Percentiles rank a stretch among this genome's conserved stretches.
phyloP scores from a whole-genome alignment of 2,329 filamentous ascomycete genomes.

The Alternaria sp. region DNA sequence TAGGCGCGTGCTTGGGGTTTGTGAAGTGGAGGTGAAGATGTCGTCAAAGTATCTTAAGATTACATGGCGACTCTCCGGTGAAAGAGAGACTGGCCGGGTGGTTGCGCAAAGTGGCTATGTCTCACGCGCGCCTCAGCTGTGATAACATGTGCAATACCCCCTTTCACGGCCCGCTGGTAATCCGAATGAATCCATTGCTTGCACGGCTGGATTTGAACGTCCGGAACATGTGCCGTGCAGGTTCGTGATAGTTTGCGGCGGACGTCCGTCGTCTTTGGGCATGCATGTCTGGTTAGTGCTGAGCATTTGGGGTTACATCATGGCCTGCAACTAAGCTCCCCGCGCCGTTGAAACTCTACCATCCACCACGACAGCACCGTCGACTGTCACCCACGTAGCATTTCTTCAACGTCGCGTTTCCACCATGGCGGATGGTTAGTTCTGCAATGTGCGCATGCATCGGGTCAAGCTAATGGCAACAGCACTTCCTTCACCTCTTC shows the following conservation, averaged over 20 bases:
- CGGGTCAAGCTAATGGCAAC: slow-evolving; percentile 9
- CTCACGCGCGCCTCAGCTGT: slow-evolving; percentile 4
- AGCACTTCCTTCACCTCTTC: slow-evolving; percentile 69
- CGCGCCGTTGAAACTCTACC: not conserved
- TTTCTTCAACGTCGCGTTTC: not conserved
- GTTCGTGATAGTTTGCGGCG: not conserved
- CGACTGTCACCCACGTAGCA: not conserved
- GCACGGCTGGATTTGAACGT: not conserved
- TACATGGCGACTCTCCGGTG: slow-evolving; percentile 2
- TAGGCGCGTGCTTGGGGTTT: slow-evolving; percentile 15
- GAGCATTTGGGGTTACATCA: slow-evolving; percentile 2
- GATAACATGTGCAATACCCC: slow-evolving; percentile 1
- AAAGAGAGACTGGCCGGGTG: not conserved
- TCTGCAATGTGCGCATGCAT: not conserved
- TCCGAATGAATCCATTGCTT: not conserved
- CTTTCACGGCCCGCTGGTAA: slow-evolving; percentile 7
- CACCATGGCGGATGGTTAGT: slow-evolving; percentile 39
- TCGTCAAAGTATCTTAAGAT: slow-evolving; percentile 1
- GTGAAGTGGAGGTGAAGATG: slow-evolving; percentile 1
- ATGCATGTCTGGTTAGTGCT: slow-evolving; percentile 1
- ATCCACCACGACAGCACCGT: slow-evolving; percentile 8
- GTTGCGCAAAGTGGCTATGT: slow-evolving; percentile 10
- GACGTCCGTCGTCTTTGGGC: too few relatives aligned
- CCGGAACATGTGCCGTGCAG: not conserved
- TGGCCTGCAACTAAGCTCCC: not conserved